Evolutionary conservation across 306 rosid genomes (phyloP).

Genomic region (Corylus heterophylla): DNA sequence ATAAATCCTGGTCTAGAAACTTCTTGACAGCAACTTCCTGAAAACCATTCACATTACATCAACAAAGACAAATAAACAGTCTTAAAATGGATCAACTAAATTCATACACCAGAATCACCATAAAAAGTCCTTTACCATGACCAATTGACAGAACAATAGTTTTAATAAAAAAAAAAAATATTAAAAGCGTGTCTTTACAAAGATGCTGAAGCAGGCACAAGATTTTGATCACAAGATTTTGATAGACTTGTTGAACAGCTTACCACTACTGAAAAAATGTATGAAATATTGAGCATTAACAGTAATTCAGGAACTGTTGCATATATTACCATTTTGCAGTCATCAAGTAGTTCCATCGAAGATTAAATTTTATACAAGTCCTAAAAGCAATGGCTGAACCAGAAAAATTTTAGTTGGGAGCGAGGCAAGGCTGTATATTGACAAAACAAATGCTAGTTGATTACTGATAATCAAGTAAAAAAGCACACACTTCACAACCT

Average conservation of each 20-base stretch:
- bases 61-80: slow-evolving; percentile 18
- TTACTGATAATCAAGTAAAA: no score
- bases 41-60: slow-evolving; percentile 32
- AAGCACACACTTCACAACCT: no score
- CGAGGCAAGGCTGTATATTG: no score
- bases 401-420: no score
- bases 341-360: no score
- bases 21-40: slow-evolving; percentile 99
- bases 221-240: slow-evolving; percentile 11
- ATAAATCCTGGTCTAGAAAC: slow-evolving; percentile 92
- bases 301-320: slow-evolving; percentile 4
- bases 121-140: slow-evolving; percentile 11
- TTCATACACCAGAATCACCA: not conserved
- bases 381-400: no score
- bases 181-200: slow-evolving; percentile 7
- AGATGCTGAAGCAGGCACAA: slow-evolving; percentile 14
- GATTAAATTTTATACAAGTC: no score
- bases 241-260: slow-evolving; percentile 7
- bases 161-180: not conserved
- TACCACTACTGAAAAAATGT: slow-evolving; percentile 12
- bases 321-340: slow-evolving; percentile 8
- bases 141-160: not conserved
- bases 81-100: not conserved
- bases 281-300: slow-evolving; percentile 1
- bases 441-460: no score